Evolutionary conservation across 306 rosid genomes (phyloP), one percentile per base, ranked within the genome.

Genomic region (Ochetophila trinervis): DNA sequence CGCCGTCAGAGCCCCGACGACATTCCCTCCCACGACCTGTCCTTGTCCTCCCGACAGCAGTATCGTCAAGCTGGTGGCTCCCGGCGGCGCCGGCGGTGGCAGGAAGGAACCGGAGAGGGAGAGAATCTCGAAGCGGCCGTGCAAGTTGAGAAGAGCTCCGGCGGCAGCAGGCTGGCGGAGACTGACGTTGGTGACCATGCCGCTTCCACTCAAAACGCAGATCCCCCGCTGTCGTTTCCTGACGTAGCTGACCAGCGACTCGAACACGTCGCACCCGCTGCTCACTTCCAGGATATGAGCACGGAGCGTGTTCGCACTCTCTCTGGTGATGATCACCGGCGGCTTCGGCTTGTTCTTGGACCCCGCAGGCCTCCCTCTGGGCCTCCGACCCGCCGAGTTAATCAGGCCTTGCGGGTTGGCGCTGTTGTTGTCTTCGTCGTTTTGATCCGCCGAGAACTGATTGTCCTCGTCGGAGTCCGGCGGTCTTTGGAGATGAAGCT

Each of bases 11-110:
- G 96, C 79, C 6, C 98, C 98, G 20, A 87, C 91, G 45, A 92
- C 91, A 70, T 89, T 92, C 0, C 98, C 98, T 45, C 98, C 98
- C 3, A 92, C 82, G 0, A 92, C 95, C 19, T 92, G 98, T 0
- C 98, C 98, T 47, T 89, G 93, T 0, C 98, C 98, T 0, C 95
- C 96, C n/a, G 88, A 87, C 19, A 92, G 80, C 10, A 89, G 89
- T 16, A 92, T 68, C 3, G 86, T 84, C 32, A 92, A 67, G 71
- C 93, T 92, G 0, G 98, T 92, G 0, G 96, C 96, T 0, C 96
- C 95, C 0, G 98, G 98, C 0, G 96, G 98, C 0, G 98, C 98
- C 0, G 98, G 98, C 0, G 98, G 96, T 7, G 98, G 98, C 4
- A 92, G 21, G 15, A 89, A 92, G 0, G 96, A 92, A 3, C 98